Conservation (phyloP, 306 rosid genomes). For the Gastrolobium villosum region DNA sequence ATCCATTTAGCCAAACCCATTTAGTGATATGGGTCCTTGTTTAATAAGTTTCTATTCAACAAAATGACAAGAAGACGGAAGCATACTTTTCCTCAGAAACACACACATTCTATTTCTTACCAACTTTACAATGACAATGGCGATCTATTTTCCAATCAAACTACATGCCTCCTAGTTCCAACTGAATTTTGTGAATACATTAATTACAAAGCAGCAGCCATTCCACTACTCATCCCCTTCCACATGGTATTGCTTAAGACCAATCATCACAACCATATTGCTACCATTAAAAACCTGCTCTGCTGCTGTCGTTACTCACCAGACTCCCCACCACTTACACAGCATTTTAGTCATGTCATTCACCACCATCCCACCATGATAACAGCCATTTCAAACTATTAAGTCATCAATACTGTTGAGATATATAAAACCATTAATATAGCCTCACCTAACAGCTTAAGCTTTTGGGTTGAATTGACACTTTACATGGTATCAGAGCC, state of each 20-base stretch:
- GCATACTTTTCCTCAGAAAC: background rate
- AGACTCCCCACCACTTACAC: background rate
- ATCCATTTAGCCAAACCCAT: too few species aligned
- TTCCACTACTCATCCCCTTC: background rate
- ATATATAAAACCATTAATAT: too few species aligned
- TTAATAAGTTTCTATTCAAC: too few species aligned
- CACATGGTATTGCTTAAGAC: background rate
- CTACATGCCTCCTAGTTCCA: background rate
- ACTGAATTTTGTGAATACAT: background rate
- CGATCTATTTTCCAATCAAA: background rate
- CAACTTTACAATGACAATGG: background rate
- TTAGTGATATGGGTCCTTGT: too few species aligned
- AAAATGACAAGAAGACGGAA: background rate
- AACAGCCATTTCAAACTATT: background rate
- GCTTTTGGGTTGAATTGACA: too few species aligned
- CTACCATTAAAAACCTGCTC: too few species aligned
- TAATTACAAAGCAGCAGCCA: background rate
- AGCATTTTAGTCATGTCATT: conserved; percentile 1
- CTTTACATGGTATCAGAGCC: too few species aligned
- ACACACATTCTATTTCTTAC: conserved; percentile 2
- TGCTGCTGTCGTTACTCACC: background rate
- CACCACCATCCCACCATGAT: conserved; percentile 3
- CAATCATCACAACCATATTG: background rate
- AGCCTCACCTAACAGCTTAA: too few species aligned
- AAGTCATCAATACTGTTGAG: background rate